Conservation (phyloP, 2,329 filamentous ascomycete genomes). For the Didymella pinodella region DNA sequence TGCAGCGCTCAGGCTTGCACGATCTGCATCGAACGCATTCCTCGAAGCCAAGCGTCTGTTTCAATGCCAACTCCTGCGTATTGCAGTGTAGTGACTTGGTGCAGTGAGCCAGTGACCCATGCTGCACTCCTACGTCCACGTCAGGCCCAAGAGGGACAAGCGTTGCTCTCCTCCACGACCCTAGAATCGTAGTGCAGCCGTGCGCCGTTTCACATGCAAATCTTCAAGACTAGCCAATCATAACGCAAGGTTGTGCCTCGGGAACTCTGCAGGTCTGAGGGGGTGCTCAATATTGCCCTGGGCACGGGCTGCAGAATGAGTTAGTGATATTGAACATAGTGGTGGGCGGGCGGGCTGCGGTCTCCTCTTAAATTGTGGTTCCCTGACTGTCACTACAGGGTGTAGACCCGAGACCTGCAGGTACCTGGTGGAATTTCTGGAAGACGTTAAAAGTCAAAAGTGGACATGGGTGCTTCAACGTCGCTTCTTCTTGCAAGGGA, state of each 20-base stretch:
- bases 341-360: slow-evolving; percentile 6
- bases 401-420: slow-evolving; percentile 11
- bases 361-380: slow-evolving; percentile 8
- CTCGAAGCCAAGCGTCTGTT: background rate
- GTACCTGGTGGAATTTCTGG: slow-evolving; percentile 13
- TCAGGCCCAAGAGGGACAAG: slow-evolving; percentile 6
- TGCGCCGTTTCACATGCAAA: slow-evolving; percentile 20
- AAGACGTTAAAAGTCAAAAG: background rate
- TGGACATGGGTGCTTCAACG: slow-evolving; percentile 5
- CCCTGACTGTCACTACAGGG: slow-evolving; percentile 9
- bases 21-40: slow-evolving; percentile 2
- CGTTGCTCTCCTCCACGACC: background rate
- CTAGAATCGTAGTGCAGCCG: slow-evolving; percentile 4
- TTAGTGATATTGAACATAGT: slow-evolving; percentile 14
- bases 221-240: slow-evolving; percentile 11
- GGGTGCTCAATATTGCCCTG: slow-evolving; percentile 11
- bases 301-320: slow-evolving; percentile 12
- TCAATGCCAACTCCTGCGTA: slow-evolving; percentile 2
- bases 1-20: background rate
- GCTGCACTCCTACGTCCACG: slow-evolving; percentile 11
- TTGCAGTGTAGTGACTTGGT: slow-evolving; percentile 2
- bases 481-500: slow-evolving; percentile 4
- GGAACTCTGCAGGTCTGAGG: slow-evolving; percentile 14
- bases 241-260: slow-evolving; percentile 1
- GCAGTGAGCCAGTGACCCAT: slow-evolving; percentile 5